Evolutionary conservation across 2,329 filamentous ascomycete species (phyloP).

Genomic region (Colletotrichum camelliae): DNA sequence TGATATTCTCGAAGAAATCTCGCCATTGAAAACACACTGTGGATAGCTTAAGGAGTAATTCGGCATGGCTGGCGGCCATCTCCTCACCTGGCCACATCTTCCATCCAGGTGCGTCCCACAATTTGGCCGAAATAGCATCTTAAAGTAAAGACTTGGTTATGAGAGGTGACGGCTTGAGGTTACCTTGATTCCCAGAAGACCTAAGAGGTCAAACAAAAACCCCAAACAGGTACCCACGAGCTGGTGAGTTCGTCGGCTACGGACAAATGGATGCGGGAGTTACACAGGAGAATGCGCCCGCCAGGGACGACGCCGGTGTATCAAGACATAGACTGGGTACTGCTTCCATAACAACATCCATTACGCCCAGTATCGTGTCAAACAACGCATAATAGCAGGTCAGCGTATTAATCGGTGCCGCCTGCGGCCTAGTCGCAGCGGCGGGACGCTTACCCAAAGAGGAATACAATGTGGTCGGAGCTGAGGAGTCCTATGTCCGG

Average conservation of each 20-base stretch:
- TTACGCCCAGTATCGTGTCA: not conserved
- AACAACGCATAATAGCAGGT: not conserved
- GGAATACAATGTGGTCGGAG: not conserved
- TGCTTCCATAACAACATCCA: not conserved
- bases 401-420: not conserved
- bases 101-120: not conserved
- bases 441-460: not conserved
- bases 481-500: not conserved
- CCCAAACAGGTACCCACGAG: not conserved
- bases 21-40: not conserved
- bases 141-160: not conserved
- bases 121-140: not conserved
- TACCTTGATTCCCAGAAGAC: not conserved
- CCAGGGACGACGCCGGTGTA: not conserved
- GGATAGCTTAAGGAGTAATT: not conserved
- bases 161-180: not conserved
- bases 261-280: not conserved
- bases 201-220: not conserved
- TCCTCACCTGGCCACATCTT: not conserved
- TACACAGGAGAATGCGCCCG: not conserved
- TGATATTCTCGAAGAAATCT: not conserved
- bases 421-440: not conserved
- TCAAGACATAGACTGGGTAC: not conserved
- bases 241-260: not conserved
- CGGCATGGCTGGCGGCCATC: not conserved